phyloP scores from a whole-genome alignment of 148 eudicot species.

The Vaccinium macrocarpon region DNA sequence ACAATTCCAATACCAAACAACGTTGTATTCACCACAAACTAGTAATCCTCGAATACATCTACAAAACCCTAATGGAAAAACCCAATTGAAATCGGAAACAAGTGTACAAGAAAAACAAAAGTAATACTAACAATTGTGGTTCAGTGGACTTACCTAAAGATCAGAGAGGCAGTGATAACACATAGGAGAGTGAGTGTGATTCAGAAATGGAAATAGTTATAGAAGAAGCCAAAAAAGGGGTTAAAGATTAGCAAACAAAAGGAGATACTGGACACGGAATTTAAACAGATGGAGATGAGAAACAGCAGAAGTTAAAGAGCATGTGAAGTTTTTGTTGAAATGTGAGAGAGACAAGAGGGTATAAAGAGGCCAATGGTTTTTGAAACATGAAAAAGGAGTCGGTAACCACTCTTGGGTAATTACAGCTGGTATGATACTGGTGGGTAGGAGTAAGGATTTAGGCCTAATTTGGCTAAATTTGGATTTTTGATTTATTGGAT shows the following conservation, averaged over 20 bases:
- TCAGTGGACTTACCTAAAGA: background rate
- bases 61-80: background rate
- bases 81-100: slow-evolving; percentile 15
- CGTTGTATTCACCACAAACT: background rate
- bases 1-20: background rate
- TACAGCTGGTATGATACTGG: background rate
- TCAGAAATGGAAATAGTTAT: background rate
- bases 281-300: background rate
- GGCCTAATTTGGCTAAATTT: too few relatives aligned
- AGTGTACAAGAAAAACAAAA: background rate
- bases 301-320: background rate
- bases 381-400: slow-evolving; percentile 18
- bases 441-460: too few relatives aligned
- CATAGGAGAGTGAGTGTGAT: background rate
- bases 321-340: background rate
- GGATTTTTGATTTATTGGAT: too few relatives aligned
- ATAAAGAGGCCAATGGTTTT: slow-evolving; percentile 23
- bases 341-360: background rate
- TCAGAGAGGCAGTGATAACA: background rate
- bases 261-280: background rate
- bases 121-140: background rate
- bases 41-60: background rate
- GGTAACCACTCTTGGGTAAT: background rate
- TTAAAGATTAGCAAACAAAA: background rate
- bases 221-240: background rate